A percentile compares a stretch with the other conserved stretches of the same genome.
Conservation (phyloP, 306 rosid genomes). For the Malus orientalis region DNA sequence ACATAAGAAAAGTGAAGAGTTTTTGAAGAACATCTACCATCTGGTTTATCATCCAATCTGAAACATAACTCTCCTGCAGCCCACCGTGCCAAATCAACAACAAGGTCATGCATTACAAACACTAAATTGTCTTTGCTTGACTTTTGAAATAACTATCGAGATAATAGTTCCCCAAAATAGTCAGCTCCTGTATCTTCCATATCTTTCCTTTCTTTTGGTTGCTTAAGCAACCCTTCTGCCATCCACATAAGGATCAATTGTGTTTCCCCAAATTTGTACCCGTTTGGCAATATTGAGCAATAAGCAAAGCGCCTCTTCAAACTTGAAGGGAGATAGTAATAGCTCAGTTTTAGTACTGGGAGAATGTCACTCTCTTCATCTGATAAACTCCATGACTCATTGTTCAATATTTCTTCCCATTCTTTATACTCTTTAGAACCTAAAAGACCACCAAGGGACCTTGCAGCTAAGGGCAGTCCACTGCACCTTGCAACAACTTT, state of each 20-base stretch:
- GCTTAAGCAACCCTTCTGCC: slow-evolving; percentile 21
- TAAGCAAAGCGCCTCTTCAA: slow-evolving; percentile 14
- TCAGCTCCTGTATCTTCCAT: slow-evolving; percentile 7
- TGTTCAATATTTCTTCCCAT: slow-evolving; percentile 10
- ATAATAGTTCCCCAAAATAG: slow-evolving; percentile 6
- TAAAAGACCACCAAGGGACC: slow-evolving; percentile 16
- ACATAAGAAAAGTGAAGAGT: slow-evolving; percentile 8
- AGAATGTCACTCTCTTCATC: background rate
- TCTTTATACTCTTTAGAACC: background rate
- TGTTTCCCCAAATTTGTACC: background rate
- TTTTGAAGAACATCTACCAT: background rate
- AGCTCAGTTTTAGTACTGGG: slow-evolving; percentile 15
- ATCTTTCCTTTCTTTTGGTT: background rate
- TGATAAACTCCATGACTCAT: slow-evolving; percentile 4
- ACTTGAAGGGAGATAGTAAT: slow-evolving; percentile 7
- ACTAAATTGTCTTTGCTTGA: background rate
- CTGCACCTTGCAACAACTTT: slow-evolving; percentile 9
- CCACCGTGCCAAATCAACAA: slow-evolving; percentile 1
- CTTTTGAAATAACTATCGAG: slow-evolving; percentile 19
- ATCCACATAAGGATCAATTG: slow-evolving; percentile 20
- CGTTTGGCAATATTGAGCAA: background rate
- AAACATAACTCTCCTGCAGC: slow-evolving; percentile 3
- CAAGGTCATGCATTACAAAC: slow-evolving; percentile 22
- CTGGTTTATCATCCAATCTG: background rate
- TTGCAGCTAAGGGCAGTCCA: slow-evolving; percentile 24